Base-by-base conservation (phyloP, 2,329 filamentous ascomycete genomes). In the Fusarium pseudograminearum region DNA sequence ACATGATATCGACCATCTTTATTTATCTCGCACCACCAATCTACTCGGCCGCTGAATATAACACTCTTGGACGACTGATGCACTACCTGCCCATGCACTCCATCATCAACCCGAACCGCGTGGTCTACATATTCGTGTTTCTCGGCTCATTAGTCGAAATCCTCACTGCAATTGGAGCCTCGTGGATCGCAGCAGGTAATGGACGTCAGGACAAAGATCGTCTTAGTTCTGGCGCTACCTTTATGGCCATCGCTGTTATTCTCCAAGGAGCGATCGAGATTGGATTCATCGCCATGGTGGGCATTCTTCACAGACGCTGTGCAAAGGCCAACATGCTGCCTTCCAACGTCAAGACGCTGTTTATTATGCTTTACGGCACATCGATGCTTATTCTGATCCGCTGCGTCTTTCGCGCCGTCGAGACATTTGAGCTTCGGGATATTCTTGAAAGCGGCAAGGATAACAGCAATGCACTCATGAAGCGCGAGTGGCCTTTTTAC, bases 201-300 rank as follows among this genome's bases (percentile, higher is more conserved):
- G 72, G 72, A 3, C 58, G 47, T 20, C 79, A 85, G 36, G 87
- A 90, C 67, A 82, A 83, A 56, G 87, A 86, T 1, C 76, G 83
- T 7, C 89, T 90, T 61, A 78, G 80, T 3, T 79, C 80, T 0
- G 88, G 88, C 0, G 89, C 90, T 62, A 80, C 83, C 0, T 75
- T 89, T 2, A 80, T 90, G 48, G 83, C 75, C 0, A 82, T 84
- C 24, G 84, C 85, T 28, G 83, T 90, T 14, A 73, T 80, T 1
- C 63, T 87, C 14, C 73, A 74, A 44, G 72, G 44, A 1, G 30
- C 61, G 7, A 67, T 74, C 8, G 73, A 74, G 28, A 10, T 72
- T 28, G 72, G 41, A 18, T 74, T 74, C 18, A 74, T 74, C 15
- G 33, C 30, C 30, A 57, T 74, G 61, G 71, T 72, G 0, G 70